phyloP scores from a whole-genome alignment of 129 eudicot genomes.

The Saposhnikovia divaricata region DNA sequence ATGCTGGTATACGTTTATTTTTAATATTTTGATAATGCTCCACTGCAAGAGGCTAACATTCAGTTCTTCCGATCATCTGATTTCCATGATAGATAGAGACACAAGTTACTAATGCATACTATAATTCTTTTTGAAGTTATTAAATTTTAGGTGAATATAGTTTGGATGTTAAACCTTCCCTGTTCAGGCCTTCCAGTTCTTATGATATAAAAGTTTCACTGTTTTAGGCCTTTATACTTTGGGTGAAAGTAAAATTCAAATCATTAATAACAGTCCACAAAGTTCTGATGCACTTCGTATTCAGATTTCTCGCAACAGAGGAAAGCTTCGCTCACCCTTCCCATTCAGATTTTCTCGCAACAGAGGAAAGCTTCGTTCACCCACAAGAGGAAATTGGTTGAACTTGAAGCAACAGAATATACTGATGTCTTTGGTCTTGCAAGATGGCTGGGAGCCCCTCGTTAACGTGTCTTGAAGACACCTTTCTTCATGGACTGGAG shows the following conservation, averaged over 20 bases:
- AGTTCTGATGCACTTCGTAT: not conserved
- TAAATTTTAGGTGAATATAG: not conserved
- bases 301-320: too few species aligned
- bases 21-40: too few species aligned
- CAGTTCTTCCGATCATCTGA: not conserved
- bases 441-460: conserved; percentile 93
- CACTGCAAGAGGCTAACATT: too few species aligned
- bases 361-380: too few species aligned
- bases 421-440: conserved; percentile 85
- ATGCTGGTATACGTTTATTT: not conserved
- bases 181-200: not conserved
- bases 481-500: conserved; percentile 72
- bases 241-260: not conserved
- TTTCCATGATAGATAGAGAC: not conserved
- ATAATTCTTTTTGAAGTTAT: too few species aligned
- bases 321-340: too few species aligned
- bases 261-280: not conserved
- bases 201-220: not conserved
- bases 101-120: not conserved
- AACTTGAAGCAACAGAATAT: conserved; percentile 62
- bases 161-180: not conserved
- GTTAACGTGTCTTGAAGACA: conserved; percentile 58
- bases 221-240: not conserved
- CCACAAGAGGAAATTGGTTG: conserved; percentile 67
- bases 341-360: too few species aligned